phyloP scores from a whole-genome alignment of 148 eudicot species.

The Persicaria maculosa region DNA sequence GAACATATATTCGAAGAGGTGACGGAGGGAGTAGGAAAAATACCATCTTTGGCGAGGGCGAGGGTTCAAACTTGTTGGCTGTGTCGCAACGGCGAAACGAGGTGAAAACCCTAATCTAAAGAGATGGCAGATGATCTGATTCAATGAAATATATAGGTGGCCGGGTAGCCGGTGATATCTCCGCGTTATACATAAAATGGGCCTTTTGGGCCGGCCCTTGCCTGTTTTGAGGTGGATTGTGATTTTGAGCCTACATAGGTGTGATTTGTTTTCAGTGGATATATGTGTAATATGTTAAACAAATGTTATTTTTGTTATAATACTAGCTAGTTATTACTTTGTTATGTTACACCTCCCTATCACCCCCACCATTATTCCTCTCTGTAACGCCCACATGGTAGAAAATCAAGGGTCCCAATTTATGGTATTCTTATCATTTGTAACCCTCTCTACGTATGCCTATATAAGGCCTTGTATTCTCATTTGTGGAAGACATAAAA shows the following conservation, averaged over 20 bases:
- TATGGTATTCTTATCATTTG: too few species aligned
- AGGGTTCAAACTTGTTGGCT: neutral
- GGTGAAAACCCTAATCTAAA: neutral
- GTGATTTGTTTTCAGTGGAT: too few species aligned
- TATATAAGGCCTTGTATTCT: too few species aligned
- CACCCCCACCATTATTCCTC: too few species aligned
- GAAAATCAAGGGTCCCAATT: too few species aligned
- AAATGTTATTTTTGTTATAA: too few species aligned
- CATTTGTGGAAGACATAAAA: too few species aligned
- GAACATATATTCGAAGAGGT: neutral
- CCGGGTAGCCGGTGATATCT: neutral
- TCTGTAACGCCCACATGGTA: too few species aligned
- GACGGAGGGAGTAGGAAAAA: neutral
- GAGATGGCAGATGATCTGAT: neutral
- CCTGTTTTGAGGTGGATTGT: neutral
- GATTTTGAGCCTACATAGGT: neutral
- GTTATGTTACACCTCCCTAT: too few species aligned
- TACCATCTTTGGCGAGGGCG: neutral
- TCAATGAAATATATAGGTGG: neutral
- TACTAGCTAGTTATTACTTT: too few species aligned
- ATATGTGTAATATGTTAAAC: too few species aligned
- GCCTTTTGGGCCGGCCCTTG: neutral
- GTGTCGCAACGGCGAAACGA: neutral
- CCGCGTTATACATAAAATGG: neutral
- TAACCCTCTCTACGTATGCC: too few species aligned